Evolutionary conservation across 805 yeast genomes (phyloP), one percentile per base, ranked within the genome.

Genomic region (Danielozyma ontarioensis): DNA sequence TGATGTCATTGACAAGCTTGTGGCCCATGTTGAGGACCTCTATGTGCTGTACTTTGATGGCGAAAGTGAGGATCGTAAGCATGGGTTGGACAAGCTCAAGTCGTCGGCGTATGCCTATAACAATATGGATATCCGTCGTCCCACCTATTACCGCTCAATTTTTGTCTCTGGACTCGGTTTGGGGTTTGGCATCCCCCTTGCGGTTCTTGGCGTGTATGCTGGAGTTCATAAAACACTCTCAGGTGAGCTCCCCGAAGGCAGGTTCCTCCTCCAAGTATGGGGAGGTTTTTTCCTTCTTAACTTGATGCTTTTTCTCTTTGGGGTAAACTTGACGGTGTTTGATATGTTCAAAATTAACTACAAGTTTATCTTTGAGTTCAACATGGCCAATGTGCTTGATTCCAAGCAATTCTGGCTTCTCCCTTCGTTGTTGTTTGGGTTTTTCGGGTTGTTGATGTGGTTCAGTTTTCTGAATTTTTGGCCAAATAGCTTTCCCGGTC

Each of bases 291-390:
- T 87, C 44, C 48, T 88, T 37, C 54, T 80, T 4, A 63, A 71
- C 21, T 42, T 89, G n/a, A 71, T 82, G 49, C 60, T 78, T 4
- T 45, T 80, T 16, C 59, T 86, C 2, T 80, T 89, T 51, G 79
- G 80, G 11, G 36, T 83, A 28, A 78, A 85, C 51, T 78, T 94
- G 50, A 59, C 66, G 35, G 76, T 81, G 3, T 93, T 95, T 90
- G 70, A 78, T 17, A 55, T 60, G 28, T 80, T 64, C 57, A 83
- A 84, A 48, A 81, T 93, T 46, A 93, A 90, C 56, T 93, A 93
- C 56, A 82, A 82, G 49, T 89, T 93, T 51, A 88, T 93, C 37
- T 88, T 93, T 55, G 97, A 93, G 59, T 81, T 88, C 45, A 79
- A 85, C 50, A 73, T 80, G 28, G 70, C 80, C 25, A 74, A 78